Evolutionary conservation across 169 alveolate genomes (phyloP).

Genomic region (Cryptosporidium tyzzeri): DNA sequence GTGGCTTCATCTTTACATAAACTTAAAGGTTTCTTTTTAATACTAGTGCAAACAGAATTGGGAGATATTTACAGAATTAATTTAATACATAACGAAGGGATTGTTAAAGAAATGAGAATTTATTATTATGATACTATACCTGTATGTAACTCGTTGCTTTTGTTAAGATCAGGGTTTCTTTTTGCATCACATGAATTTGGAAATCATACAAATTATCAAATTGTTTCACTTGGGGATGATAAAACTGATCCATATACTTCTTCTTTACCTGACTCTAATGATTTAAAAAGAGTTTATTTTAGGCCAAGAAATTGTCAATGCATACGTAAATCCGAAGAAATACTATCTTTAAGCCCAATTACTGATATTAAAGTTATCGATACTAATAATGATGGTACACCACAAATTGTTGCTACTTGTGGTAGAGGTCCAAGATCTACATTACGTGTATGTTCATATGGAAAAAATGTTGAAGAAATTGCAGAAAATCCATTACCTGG

Average conservation of each 20-base stretch:
- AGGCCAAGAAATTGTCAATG: constrained; percentile 91
- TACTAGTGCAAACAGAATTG: constrained; percentile 93
- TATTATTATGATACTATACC: constrained; percentile 98
- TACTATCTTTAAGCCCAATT: constrained; percentile 94
- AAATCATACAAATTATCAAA: constrained; percentile 91
- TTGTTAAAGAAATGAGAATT: constrained; percentile 87
- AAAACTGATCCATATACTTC: constrained; percentile 90
- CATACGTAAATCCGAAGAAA: constrained; percentile 89
- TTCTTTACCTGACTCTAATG: constrained; percentile 87
- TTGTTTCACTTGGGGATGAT: constrained; percentile 86
- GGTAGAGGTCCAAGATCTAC: constrained; percentile 97
- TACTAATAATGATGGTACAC: constrained; percentile 81
- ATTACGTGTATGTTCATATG: constrained; percentile 94
- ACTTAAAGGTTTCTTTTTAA: constrained; percentile 93
- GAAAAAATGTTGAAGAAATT: constrained; percentile 95
- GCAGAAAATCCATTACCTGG: constrained; percentile 97
- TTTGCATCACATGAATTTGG: constrained; percentile 98
- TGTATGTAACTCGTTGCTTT: constrained; percentile 91
- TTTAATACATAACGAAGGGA: constrained; percentile 87
- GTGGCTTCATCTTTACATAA: constrained; percentile 92
- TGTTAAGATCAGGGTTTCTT: constrained; percentile 94
- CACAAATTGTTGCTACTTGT: constrained; percentile 89
- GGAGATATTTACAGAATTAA: constrained; percentile 95
- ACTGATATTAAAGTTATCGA: constrained; percentile 95
- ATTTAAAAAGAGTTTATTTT: constrained; percentile 85